These are phyloP conservation scores for Apiospora malaysiana DNA, from an alignment of 2,329 filamentous ascomycete genomes.

Conservation along the genomic window DNA sequence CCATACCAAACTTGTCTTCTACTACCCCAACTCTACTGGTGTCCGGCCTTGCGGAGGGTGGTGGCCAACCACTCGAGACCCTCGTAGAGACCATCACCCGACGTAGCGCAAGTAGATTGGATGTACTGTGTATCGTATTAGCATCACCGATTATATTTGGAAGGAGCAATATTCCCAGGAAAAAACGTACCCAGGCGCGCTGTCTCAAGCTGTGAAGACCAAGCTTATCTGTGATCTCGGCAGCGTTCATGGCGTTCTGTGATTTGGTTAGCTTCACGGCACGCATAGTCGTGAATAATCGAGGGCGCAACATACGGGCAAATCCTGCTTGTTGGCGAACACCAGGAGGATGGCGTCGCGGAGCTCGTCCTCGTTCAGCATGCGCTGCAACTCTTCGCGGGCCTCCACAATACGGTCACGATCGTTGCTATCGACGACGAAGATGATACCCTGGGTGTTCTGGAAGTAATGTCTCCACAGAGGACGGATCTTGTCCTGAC, in stretches of 20 bases:
- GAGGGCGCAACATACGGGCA: conserved; percentile 72
- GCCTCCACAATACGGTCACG: conserved; percentile 97
- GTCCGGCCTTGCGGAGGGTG: conserved; percentile 78
- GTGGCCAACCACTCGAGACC: conserved; percentile 93
- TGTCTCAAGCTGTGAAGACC: conserved; percentile 98
- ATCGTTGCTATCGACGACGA: conserved; percentile 99
- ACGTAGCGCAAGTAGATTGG: conserved; percentile 99
- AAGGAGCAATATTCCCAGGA: neutral
- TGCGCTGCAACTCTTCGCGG: conserved; percentile 93
- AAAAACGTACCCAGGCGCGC: conserved; percentile 89
- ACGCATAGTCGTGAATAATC: neutral
- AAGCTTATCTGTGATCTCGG: conserved; percentile 99
- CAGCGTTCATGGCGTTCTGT: conserved; percentile 99
- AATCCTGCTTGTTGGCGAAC: conserved; percentile 82
- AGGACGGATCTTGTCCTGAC: conserved; percentile 99
- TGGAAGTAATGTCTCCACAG: conserved; percentile 99
- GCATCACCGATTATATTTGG: conserved; percentile 19
- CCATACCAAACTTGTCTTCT: conserved; percentile 35
- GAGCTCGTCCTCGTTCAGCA: conserved; percentile 70
- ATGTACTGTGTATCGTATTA: conserved; percentile 73
- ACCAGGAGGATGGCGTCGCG: conserved; percentile 28
- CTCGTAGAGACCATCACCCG: conserved; percentile 98
- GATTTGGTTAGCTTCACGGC: conserved; percentile 35
- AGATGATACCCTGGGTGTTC: conserved; percentile 99
- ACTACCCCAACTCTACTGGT: conserved; percentile 57